These are phyloP conservation scores for Cruciata laevipes DNA, from an alignment of 257 asterid genomes.

Conservation along the genomic window DNA sequence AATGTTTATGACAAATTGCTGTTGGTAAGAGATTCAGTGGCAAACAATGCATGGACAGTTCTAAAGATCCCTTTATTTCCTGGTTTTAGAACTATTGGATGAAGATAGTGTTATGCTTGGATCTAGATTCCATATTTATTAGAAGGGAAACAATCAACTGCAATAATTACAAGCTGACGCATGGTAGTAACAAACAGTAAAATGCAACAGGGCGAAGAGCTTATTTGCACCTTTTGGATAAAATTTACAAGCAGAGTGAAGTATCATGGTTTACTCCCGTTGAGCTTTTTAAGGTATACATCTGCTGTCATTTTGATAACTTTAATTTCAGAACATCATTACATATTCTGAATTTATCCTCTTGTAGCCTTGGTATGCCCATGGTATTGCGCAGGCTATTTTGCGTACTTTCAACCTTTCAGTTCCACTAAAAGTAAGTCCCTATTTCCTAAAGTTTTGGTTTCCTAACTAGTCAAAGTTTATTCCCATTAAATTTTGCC, in stretches of 20 bases:
- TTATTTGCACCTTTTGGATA: conserved; percentile 72
- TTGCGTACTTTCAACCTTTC: conserved; percentile 82
- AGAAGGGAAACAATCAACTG: no score
- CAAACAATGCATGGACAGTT: not conserved
- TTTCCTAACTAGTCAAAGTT: not conserved
- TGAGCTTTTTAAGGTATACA: conserved; percentile 85
- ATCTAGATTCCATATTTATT: not conserved
- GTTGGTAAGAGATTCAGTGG: not conserved
- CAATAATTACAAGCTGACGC: not conserved
- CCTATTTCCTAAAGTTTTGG: conserved; percentile 5
- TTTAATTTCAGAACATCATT: not conserved
- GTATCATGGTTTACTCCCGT: conserved; percentile 98
- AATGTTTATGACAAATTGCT: not conserved
- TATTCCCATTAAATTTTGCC: not conserved
- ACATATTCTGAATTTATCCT: not conserved
- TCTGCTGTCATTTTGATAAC: not conserved
- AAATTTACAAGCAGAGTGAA: conserved; percentile 82
- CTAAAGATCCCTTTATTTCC: not conserved
- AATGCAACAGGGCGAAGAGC: conserved; percentile 66
- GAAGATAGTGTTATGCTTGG: not conserved
- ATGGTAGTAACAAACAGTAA: not conserved
- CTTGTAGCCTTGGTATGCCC: conserved; percentile 98
- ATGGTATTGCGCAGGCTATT: conserved; percentile 93
- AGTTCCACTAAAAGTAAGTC: conserved; percentile 77
- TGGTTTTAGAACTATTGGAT: not conserved